phyloP scores from a whole-genome alignment of 2,329 filamentous ascomycete genomes.

The Aspergillus ustus region DNA sequence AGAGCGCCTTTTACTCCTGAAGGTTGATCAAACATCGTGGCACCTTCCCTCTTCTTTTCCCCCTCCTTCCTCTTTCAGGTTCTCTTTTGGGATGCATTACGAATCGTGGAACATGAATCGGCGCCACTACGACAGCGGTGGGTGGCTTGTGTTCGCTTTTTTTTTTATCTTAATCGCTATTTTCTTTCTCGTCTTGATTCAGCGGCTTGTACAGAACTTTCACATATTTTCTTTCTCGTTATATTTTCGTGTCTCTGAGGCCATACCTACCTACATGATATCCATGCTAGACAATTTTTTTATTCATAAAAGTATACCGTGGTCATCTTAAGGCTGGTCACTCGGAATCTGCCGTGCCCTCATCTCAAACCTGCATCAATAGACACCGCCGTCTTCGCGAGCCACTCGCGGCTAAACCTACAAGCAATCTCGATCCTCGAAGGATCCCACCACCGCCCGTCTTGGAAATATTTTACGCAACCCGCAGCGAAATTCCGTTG shows the following conservation, averaged over 20 bases:
- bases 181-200: background rate
- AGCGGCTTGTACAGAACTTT: constrained; percentile 5
- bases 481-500: too few relatives aligned
- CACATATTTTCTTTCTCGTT: constrained; percentile 4
- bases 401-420: too few relatives aligned
- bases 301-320: background rate
- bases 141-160: background rate
- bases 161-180: background rate
- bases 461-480: too few relatives aligned
- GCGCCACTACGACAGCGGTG: background rate
- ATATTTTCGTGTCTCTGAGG: constrained; percentile 7
- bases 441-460: too few relatives aligned
- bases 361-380: background rate
- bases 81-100: background rate
- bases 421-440: too few relatives aligned
- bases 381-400: background rate
- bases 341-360: background rate
- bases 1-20: constrained; percentile 69
- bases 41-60: background rate
- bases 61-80: constrained; percentile 10
- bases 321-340: too few relatives aligned
- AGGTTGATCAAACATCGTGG: constrained; percentile 25
- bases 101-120: background rate
- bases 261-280: constrained; percentile 4
- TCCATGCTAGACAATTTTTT: constrained; percentile 9